Base-by-base conservation (phyloP, 768 basidiomycete species). In the Paxillus rubicundulus region DNA sequence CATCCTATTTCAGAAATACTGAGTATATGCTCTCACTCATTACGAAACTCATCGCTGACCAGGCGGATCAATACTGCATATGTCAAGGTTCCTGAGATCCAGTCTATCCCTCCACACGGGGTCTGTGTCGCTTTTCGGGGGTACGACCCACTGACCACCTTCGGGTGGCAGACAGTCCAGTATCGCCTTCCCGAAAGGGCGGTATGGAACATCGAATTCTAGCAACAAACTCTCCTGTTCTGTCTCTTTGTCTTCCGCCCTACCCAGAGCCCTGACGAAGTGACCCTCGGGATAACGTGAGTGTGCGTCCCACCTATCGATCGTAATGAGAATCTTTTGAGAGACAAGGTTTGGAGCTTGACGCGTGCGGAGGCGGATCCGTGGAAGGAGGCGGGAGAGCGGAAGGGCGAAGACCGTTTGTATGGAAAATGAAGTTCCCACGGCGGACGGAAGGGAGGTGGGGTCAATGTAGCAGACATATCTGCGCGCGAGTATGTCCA, bases 21-120 rank as follows among this genome's bases (percentile, higher is more conserved):
- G 17, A n/a, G 43, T 24, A 34, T 18, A 5, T 37, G 16, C 27
- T 12, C 21, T 12, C 10, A 40, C 38, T 27, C 70, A 30, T 30
- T 24, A 45, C 33, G 2, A 2, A 37, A 16, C 48, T 21, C 44
- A 37, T 33, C 1, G 55, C 76, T 47, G 55, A 91, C 93, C 85
- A 12, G 93, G 94, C 3, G 97, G 97, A 73, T 99, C 97, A 59
- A 99, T 98, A 64, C 94, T 97, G 69, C 97, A 98, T 30, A 99
- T 82, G 33, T 89, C 76, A 62, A 97, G 65, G 33, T 87, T 82
- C 53, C 97, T 76, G 65, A 99, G 62, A 73, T 99, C 97, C 66
- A 89, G 86, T 58, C 97, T 77, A 55, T 88, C 87, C 56, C 79
- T 76, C 97, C 97, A 99, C 30, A 78, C 74, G 0, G 74, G 67